Conservation (phyloP, 306 rosid genomes). For the Dalbergia cochinchinensis region DNA sequence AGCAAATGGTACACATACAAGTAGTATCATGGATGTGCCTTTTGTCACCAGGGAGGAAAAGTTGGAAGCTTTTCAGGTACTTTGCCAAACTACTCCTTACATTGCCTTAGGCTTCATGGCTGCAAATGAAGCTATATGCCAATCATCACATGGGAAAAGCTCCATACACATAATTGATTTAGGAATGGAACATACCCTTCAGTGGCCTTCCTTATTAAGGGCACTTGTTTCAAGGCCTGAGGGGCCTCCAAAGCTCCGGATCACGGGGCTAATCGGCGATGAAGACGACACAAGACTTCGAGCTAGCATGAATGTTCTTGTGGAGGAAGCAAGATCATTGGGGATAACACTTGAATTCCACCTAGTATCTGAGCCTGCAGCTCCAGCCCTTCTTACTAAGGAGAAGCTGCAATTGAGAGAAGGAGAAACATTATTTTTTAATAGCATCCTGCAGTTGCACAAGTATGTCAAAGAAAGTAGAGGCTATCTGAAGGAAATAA, state of each 20-base stretch:
- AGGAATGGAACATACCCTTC: constrained; percentile 76
- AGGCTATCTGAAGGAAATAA: constrained; percentile 69
- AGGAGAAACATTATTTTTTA: constrained; percentile 70
- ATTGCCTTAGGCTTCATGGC: constrained; percentile 79
- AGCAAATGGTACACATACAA: constrained; percentile 52
- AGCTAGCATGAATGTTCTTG: constrained; percentile 57
- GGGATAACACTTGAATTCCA: constrained; percentile 61
- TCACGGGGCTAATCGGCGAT: constrained; percentile 58
- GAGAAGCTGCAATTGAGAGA: constrained; percentile 73
- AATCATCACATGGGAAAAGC: constrained; percentile 66
- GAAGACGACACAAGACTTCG: constrained; percentile 49
- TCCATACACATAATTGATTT: constrained; percentile 73
- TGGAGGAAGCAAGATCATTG: constrained; percentile 67
- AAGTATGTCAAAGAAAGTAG: constrained; percentile 75
- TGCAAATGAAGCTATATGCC: constrained; percentile 79
- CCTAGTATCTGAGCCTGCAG: constrained; percentile 54
- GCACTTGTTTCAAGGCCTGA: constrained; percentile 69
- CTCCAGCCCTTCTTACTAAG: constrained; percentile 61
- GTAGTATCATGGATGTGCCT: constrained; percentile 46
- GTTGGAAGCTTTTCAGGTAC: constrained; percentile 73
- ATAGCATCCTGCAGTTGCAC: constrained; percentile 70
- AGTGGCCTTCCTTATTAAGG: constrained; percentile 83
- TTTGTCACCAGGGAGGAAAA: constrained; percentile 62
- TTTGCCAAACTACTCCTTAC: constrained; percentile 82
- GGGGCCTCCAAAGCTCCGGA: constrained; percentile 70